A percentile compares a stretch with the other conserved stretches of the same genome.
phyloP scores from a whole-genome alignment of 2,329 filamentous ascomycete species.

The Aspergillus pseudotamarii region DNA sequence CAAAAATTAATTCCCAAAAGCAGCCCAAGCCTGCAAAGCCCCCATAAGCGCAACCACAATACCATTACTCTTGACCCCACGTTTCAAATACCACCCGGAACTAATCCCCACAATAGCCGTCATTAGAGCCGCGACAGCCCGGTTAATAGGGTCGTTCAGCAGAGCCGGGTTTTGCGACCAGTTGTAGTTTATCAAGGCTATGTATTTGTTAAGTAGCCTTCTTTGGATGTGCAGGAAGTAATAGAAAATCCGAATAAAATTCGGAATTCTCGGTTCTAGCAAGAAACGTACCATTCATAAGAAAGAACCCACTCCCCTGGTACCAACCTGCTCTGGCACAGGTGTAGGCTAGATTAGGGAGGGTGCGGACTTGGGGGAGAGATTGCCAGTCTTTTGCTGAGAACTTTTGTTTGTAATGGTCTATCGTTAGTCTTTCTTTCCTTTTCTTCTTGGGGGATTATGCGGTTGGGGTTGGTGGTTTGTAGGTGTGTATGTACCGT shows the following conservation, averaged over 20 bases:
- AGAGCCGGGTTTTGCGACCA: slow-evolving; percentile 21
- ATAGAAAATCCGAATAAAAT: too few relatives aligned
- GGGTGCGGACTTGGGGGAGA: slow-evolving; percentile 20
- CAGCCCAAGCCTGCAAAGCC: slow-evolving; percentile 23
- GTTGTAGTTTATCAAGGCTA: slow-evolving; percentile 22
- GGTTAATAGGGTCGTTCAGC: slow-evolving; percentile 17
- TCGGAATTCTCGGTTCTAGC: not conserved
- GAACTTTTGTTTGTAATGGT: not conserved
- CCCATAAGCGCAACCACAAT: slow-evolving; percentile 21
- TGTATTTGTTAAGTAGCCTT: not conserved
- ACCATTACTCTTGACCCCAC: slow-evolving; percentile 23
- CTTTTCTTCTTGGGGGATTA: not conserved
- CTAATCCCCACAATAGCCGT: slow-evolving; percentile 25
- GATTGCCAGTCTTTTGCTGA: slow-evolving; percentile 24
- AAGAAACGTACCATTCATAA: slow-evolving; percentile 22
- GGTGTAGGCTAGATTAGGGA: slow-evolving; percentile 26
- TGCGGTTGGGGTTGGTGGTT: not conserved
- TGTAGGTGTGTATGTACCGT: slow-evolving; percentile 12
- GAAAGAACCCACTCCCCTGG: slow-evolving; percentile 28
- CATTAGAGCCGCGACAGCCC: slow-evolving; percentile 23
- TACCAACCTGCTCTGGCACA: slow-evolving; percentile 29
- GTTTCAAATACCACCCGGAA: slow-evolving; percentile 28
- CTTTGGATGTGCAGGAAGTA: too few relatives aligned
- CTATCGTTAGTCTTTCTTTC: slow-evolving; percentile 5
- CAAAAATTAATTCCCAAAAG: slow-evolving; percentile 9